These are phyloP conservation scores for Diutina ranongensis DNA, from an alignment of 1,139 yeast genomes.

Conservation along the genomic window DNA sequence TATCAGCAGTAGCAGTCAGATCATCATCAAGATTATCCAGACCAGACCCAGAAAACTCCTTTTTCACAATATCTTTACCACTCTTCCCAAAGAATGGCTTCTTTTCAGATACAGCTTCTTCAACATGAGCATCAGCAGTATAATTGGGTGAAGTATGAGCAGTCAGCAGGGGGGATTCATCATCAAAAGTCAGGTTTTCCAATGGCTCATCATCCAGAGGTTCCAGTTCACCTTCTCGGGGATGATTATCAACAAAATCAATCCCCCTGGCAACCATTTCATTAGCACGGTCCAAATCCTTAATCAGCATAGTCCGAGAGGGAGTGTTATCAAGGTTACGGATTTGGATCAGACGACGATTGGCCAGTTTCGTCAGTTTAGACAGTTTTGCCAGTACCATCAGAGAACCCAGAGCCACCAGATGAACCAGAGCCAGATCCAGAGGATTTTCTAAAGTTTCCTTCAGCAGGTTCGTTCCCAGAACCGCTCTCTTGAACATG, in stretches of 20 bases:
- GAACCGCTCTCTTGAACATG: conserved; percentile 5
- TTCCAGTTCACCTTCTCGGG: not conserved
- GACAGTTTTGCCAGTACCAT: not conserved
- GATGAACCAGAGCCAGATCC: not conserved
- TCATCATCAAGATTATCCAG: not conserved
- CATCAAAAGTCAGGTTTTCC: not conserved
- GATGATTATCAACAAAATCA: not conserved
- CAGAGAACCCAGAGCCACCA: not conserved
- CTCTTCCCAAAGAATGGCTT: not conserved
- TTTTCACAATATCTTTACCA: not conserved
- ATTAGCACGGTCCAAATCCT: conserved; percentile 5
- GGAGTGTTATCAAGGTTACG: conserved; percentile 3
- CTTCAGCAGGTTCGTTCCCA: not conserved
- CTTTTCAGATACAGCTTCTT: not conserved
- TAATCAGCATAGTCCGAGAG: conserved; percentile 4
- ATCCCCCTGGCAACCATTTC: conserved; percentile 3
- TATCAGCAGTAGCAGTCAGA: not conserved
- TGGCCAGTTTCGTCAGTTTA: not conserved
- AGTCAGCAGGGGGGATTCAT: not conserved
- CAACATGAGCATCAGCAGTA: not conserved
- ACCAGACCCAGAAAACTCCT: not conserved
- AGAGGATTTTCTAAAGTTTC: not conserved
- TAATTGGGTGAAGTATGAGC: not conserved
- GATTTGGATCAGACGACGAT: conserved; percentile 3
- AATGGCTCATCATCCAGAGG: conserved; percentile 3